Percentiles rank a stretch among this genome's conserved stretches.
These are phyloP conservation scores for Botryotinia convoluta DNA, from an alignment of 2,329 filamentous ascomycete genomes.

Conservation along the genomic window DNA sequence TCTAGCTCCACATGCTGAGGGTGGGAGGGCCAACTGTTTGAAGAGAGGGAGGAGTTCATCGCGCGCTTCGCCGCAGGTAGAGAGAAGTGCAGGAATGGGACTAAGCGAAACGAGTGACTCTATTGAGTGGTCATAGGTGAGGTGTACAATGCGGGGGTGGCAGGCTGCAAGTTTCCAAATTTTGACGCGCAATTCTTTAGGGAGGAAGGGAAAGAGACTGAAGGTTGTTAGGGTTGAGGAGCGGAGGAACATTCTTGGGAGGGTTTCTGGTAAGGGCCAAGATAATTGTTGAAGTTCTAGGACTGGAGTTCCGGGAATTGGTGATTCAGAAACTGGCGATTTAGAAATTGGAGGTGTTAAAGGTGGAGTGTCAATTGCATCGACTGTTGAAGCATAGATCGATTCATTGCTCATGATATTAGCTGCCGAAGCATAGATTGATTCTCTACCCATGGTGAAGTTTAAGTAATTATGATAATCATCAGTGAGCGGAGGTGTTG, in stretches of 20 bases:
- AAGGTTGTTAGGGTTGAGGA: constrained; percentile 7
- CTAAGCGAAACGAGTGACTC: constrained; percentile 13
- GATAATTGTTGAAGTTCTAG: constrained; percentile 2
- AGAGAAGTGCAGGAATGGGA: constrained; percentile 7
- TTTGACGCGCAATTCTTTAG: constrained; percentile 11
- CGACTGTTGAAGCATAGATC: neutral
- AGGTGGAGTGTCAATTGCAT: neutral
- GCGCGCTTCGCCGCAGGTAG: constrained; percentile 6
- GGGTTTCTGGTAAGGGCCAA: constrained; percentile 4
- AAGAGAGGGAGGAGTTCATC: neutral
- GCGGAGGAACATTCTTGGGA: constrained; percentile 5
- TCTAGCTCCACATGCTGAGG: neutral
- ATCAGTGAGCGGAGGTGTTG: neutral
- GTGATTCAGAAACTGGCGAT: neutral
- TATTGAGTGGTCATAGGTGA: constrained; percentile 5
- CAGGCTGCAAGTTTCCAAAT: constrained; percentile 11
- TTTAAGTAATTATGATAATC: neutral
- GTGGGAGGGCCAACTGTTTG: neutral
- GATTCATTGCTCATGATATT: neutral
- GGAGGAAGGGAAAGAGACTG: neutral
- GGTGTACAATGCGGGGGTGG: constrained; percentile 2
- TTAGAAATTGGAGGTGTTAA: neutral
- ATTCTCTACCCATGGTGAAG: neutral
- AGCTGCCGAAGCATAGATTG: neutral
- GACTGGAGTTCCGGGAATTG: neutral